Base-by-base conservation (phyloP, 345 rosid genomes). In the Cardamine occulta region DNA sequence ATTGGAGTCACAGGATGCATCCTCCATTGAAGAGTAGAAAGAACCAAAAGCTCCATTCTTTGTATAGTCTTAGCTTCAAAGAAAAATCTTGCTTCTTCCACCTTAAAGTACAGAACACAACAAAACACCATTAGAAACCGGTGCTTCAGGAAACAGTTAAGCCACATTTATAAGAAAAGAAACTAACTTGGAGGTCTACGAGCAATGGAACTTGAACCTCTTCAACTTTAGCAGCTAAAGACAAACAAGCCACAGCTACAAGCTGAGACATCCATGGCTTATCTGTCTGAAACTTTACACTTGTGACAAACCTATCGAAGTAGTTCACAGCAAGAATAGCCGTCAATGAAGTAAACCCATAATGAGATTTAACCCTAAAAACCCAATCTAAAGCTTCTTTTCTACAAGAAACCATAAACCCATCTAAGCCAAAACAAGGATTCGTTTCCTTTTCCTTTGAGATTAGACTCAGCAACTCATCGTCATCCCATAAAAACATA, bases 221-320 rank as follows among this genome's bases (percentile, higher is more conserved):
- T 81, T 91, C 98, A 68, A 93, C 90, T 78, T 93, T 93, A 11
- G 95, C 94, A 81, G 98, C 96, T 74, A 93, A 47, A 71, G 98
- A 93, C 80, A 91, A 72, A 76, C 91, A 93, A 80, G 97, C 88
- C 21, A 93, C 97, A 49, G 93, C 95, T 51, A 84, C 85, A 72
- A 93, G 93, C 60, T 93, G 97, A 66, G 86, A 83, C 94, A 91
- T 88, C 98, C 98, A 93, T 14, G 97, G 97, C 84, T 86, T 93
- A 62, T 89, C 93, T 7, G 76, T 76, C 53, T 80, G 89, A 80
- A 91, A 79, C 64, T 61, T 83, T 2, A 73, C 21, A 79, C 89
- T 86, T 29, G 86, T 80, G 57, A 83, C 55, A 80, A 91, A 93
- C 80, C 94, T 89, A 83, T 93, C 98, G 35, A 93, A 91, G 85